These are phyloP conservation scores for Venturia oleaginea DNA, from an alignment of 2,329 filamentous ascomycete species.

Conservation along the genomic window DNA sequence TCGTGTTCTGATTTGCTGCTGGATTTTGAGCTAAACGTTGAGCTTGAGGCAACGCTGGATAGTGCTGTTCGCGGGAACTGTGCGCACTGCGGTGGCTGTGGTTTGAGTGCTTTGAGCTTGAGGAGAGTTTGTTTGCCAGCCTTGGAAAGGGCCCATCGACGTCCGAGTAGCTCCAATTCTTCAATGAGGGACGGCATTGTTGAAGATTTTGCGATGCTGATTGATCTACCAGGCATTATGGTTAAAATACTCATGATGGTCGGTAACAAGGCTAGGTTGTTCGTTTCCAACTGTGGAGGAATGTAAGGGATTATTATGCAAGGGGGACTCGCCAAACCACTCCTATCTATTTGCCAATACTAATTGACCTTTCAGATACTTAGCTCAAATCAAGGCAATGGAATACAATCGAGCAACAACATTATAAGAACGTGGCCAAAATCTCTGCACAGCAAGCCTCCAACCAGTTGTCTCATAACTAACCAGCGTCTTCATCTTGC, in stretches of 20 bases:
- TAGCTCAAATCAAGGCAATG: background rate
- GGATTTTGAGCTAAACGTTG: background rate
- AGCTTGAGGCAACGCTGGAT: background rate
- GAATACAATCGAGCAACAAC: background rate
- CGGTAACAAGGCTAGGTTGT: background rate
- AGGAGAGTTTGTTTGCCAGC: background rate
- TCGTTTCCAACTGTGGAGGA: background rate
- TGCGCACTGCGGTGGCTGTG: background rate
- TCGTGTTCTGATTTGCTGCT: background rate
- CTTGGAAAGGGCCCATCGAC: background rate
- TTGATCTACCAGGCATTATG: background rate
- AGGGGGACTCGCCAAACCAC: background rate
- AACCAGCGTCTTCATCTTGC: background rate
- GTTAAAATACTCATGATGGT: background rate
- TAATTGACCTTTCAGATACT: background rate
- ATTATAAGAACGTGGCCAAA: background rate
- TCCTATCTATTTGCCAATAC: background rate
- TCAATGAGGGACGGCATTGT: conserved; percentile 3
- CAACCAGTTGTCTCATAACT: too few species aligned
- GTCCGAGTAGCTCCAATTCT: background rate
- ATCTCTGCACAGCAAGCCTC: background rate
- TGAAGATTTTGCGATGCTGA: background rate
- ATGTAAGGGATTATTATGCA: background rate
- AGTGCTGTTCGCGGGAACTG: background rate
- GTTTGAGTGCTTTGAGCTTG: background rate